Percentiles rank a stretch among this genome's conserved stretches.
Evolutionary conservation across 768 basidiomycete genomes (phyloP).

Genomic region (Pisolithus marmoratus): DNA sequence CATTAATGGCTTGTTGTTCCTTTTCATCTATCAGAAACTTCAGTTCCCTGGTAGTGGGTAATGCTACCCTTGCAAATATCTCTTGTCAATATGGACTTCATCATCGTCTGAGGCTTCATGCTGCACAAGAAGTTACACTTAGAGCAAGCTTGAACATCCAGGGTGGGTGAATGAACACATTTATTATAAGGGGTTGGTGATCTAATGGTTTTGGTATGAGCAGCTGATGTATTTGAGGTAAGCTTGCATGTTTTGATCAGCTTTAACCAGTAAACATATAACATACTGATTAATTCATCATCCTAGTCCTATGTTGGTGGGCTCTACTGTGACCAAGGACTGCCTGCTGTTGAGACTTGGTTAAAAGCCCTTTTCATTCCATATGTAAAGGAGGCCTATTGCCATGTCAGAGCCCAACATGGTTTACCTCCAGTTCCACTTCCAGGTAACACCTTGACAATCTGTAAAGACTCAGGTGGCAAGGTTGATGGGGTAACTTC

Average conservation of each 20-base stretch:
- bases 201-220: constrained; percentile 2
- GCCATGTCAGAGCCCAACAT: constrained; percentile 58
- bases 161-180: constrained; percentile 37
- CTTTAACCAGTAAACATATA: not conserved
- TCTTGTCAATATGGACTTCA: constrained; percentile 63
- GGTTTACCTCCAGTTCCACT: constrained; percentile 46
- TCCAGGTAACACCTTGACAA: constrained; percentile 10
- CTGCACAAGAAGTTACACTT: constrained; percentile 67
- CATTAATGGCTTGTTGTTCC: not conserved
- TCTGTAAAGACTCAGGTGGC: no score
- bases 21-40: constrained; percentile 53
- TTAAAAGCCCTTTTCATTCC: constrained; percentile 57
- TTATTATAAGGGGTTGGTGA: not conserved
- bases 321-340: constrained; percentile 64
- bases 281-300: constrained; percentile 1
- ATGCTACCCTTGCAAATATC: constrained; percentile 65
- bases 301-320: constrained; percentile 75
- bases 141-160: constrained; percentile 66
- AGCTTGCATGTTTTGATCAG: constrained; percentile 10
- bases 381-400: constrained; percentile 58
- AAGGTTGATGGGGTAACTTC: no score
- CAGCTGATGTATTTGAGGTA: constrained; percentile 81
- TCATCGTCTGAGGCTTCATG: constrained; percentile 56
- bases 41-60: constrained; percentile 70
- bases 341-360: constrained; percentile 53